These are phyloP conservation scores for Leccinum arenicola DNA, from an alignment of 768 basidiomycete genomes.

Conservation along the genomic window DNA sequence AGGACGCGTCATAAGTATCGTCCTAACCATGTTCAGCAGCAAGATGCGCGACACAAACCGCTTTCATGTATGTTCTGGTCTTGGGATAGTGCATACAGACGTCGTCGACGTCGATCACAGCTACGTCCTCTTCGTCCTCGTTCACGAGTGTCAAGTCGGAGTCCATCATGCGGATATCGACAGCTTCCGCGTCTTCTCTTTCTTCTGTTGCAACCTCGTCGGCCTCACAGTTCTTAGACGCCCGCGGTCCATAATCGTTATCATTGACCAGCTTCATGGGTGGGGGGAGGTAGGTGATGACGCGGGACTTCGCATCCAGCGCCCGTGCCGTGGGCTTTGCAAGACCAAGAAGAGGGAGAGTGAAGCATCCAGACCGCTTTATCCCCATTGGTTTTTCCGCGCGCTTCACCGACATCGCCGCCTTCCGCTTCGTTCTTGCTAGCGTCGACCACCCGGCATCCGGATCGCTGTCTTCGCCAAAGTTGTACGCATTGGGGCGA, in stretches of 20 bases:
- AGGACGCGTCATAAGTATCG: conserved; percentile 1
- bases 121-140: conserved; percentile 17
- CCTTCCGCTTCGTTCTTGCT: conserved; percentile 3
- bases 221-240: background rate
- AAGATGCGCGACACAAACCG: conserved; percentile 17
- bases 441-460: conserved; percentile 23
- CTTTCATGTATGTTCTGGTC: conserved; percentile 19
- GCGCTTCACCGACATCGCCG: background rate
- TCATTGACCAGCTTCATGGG: conserved; percentile 6
- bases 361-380: conserved; percentile 21
- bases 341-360: conserved; percentile 16
- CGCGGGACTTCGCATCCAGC: conserved; percentile 12
- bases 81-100: conserved; percentile 19
- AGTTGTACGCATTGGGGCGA: conserved; percentile 16
- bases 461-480: conserved; percentile 19
- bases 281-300: conserved; percentile 31
- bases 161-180: conserved; percentile 12
- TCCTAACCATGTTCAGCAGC: background rate
- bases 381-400: background rate
- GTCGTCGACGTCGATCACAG: conserved; percentile 15
- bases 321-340: background rate
- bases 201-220: background rate
- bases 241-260: background rate
- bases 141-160: conserved; percentile 31
- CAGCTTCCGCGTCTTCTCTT: background rate